phyloP scores from a whole-genome alignment of 1,284 basidiomycete species.

The Trichosporon asahii region DNA sequence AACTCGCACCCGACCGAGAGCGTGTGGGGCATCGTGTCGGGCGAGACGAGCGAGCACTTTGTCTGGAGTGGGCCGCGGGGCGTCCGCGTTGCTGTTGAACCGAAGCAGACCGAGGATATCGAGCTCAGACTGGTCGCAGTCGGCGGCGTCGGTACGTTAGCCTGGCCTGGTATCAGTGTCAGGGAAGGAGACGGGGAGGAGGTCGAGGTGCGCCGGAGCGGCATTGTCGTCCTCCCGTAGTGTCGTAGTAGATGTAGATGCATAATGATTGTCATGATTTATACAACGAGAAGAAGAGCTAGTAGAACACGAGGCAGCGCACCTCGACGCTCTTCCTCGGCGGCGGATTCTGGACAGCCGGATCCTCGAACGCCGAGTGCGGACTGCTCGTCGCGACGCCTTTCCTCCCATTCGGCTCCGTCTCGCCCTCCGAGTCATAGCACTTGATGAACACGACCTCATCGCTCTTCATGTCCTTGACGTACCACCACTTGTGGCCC shows the following conservation, averaged over 20 bases:
- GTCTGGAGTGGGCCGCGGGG: constrained; percentile 43
- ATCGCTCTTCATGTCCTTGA: constrained; percentile 15
- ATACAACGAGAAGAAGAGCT: neutral
- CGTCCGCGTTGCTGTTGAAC: constrained; percentile 28
- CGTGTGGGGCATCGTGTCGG: constrained; percentile 31
- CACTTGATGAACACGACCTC: constrained; percentile 22
- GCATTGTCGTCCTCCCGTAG: constrained; percentile 18
- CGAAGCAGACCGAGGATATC: constrained; percentile 20
- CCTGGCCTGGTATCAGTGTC: constrained; percentile 38
- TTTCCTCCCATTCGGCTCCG: neutral
- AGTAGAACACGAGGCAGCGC: constrained; percentile 16
- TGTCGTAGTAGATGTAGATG: constrained; percentile 7
- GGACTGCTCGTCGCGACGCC: neutral
- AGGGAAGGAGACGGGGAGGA: constrained; percentile 36
- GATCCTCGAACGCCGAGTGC: neutral
- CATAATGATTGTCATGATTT: neutral
- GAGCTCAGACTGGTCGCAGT: constrained; percentile 31
- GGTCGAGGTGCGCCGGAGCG: constrained; percentile 29
- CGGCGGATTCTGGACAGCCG: neutral
- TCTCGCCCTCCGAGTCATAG: constrained; percentile 15
- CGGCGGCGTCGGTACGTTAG: constrained; percentile 22
- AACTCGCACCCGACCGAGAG: constrained; percentile 42
- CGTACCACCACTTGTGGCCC: constrained; percentile 15
- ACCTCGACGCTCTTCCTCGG: constrained; percentile 15
- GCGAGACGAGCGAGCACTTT: constrained; percentile 45